Conservation (phyloP, 257 asterid species). For the Echium plantagineum region DNA sequence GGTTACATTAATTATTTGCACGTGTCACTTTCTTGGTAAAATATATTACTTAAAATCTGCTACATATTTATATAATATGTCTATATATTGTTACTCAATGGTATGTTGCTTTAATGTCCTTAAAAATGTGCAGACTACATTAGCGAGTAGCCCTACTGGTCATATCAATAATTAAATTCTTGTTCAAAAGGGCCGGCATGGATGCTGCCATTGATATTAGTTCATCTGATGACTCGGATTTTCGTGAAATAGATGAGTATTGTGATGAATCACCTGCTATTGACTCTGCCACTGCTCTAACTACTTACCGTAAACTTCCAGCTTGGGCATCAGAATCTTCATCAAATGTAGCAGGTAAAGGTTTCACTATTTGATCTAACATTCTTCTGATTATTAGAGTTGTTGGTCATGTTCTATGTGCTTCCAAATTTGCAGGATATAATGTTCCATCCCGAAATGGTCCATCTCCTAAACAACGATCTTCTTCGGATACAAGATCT, state of each 20-base stretch:
- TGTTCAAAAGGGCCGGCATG: constrained; percentile 36
- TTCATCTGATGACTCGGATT: constrained; percentile 80
- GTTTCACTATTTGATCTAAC: constrained; percentile 7
- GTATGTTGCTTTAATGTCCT: background rate
- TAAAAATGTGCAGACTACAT: constrained; percentile 25
- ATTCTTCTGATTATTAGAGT: constrained; percentile 7
- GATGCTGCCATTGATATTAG: constrained; percentile 52
- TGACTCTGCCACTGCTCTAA: constrained; percentile 37
- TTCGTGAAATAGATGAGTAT: constrained; percentile 69
- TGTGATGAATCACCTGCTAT: constrained; percentile 46
- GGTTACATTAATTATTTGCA: too few relatives aligned
- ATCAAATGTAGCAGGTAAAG: constrained; percentile 31
- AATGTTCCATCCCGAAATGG: constrained; percentile 17
- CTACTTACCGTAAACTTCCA: constrained; percentile 18
- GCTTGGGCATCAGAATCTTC: constrained; percentile 27
- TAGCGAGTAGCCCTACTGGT: constrained; percentile 23
- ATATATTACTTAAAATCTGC: background rate
- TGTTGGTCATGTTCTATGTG: constrained; percentile 4
- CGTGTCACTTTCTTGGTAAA: too few relatives aligned
- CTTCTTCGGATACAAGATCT: constrained; percentile 28
- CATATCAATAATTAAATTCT: constrained; percentile 16
- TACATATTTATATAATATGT: background rate
- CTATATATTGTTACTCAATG: background rate
- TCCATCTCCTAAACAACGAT: constrained; percentile 32
- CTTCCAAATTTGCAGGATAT: constrained; percentile 27